Evolutionary conservation across 169 alveolate species (phyloP), one percentile per base, ranked within the genome.

Genomic region (Plasmodium gallinaceum): DNA sequence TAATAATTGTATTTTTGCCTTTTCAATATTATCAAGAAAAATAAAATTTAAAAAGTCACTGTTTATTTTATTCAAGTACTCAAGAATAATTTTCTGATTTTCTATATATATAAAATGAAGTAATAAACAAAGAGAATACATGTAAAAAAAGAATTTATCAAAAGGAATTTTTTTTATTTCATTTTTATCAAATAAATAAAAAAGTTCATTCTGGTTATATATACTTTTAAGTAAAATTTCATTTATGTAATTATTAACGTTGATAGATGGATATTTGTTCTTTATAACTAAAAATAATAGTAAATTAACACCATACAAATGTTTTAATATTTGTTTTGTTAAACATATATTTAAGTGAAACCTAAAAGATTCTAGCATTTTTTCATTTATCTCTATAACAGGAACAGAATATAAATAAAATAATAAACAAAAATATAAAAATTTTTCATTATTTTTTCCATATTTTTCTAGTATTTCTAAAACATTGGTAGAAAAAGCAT

Each of bases 391-490:
- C 14, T 86, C 88, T 14, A 86, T 58, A 22, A 65, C 24, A 48
- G 20, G n/a, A 61, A 71, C 76, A 26, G 46, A 70, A 71, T 72
- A 68, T 16, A 66, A 51, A 60, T 37, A 86, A 51, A 48, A 86
- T 66, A 86, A 86, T 42, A 86, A 43, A 14, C 69, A 9, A 32
- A 43, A 60, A 10, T 86, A 73, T 7, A 71, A 58, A 86, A 86
- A 86, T 46, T 69, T 69, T 16, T 86, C 92, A 51, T 69, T 86
- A 14, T 37, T 86, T 57, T 86, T 86, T 51, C 92, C 92, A 58
- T 58, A 71, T 71, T 86, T 86, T 70, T 86, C 92, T 39, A 86
- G 14, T 39, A 86, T 69, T 43, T 71, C 92, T 20, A 71, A 86
- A 58, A 86, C 65, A n/a, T 16, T 37, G 16, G 48, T 20, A n/a